A percentile compares a stretch with the other conserved stretches of the same genome.
phyloP scores from a whole-genome alignment of 345 rosid species.

The Pistacia atlantica region DNA sequence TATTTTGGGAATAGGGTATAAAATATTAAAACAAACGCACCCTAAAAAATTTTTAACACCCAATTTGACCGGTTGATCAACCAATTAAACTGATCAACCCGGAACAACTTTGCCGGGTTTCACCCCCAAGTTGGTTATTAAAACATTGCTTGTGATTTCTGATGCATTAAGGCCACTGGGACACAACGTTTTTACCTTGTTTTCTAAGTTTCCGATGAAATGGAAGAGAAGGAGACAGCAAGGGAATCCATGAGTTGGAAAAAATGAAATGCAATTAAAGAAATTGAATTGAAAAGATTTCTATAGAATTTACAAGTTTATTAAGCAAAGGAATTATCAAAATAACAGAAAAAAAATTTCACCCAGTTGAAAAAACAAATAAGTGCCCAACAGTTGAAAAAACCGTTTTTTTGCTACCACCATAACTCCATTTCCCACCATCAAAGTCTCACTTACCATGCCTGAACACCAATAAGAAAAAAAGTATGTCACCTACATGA shows the following conservation, averaged over 20 bases:
- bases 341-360: background rate
- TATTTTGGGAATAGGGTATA: too few relatives aligned
- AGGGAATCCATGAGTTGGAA: background rate
- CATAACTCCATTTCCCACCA: conserved; percentile 9
- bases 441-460: conserved; percentile 7
- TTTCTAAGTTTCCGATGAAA: background rate
- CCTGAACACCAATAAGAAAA: conserved; percentile 10
- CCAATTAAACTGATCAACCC: too few relatives aligned
- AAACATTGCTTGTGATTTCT: too few relatives aligned
- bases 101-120: too few relatives aligned
- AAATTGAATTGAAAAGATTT: background rate
- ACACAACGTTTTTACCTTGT: too few relatives aligned
- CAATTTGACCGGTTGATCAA: too few relatives aligned
- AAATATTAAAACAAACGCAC: too few relatives aligned
- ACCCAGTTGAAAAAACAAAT: background rate
- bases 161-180: too few relatives aligned
- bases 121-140: too few relatives aligned
- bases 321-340: conserved; percentile 11
- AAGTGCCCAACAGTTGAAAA: conserved; percentile 18
- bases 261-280: background rate
- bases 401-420: conserved; percentile 13
- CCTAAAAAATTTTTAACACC: too few relatives aligned
- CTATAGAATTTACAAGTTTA: conserved; percentile 30
- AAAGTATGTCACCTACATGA: conserved; percentile 18
- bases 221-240: background rate